A percentile compares a stretch with the other conserved stretches of the same genome.
Evolutionary conservation across 129 eudicot genomes (phyloP).

Genomic region (sunflower (Helianthus annuus)): DNA sequence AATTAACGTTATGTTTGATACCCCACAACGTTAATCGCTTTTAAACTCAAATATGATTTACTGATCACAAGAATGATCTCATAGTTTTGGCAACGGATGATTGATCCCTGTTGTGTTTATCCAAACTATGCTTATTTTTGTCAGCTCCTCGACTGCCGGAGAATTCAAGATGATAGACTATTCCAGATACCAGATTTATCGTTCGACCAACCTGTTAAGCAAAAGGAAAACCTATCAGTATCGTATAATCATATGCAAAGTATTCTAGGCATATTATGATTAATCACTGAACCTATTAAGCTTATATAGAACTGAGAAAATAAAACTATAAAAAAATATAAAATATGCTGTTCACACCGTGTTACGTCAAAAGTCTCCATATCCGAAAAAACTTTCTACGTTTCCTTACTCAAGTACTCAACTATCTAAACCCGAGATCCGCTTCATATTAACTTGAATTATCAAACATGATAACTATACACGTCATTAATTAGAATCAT

Average conservation of each 20-base stretch:
- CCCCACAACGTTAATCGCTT: conserved; percentile 26
- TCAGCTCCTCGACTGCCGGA: too few relatives aligned
- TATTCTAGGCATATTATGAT: background rate
- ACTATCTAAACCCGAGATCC: conserved; percentile 20
- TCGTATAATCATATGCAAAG: background rate
- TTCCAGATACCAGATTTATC: conserved; percentile 32
- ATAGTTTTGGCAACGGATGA: conserved; percentile 37
- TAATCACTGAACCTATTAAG: conserved; percentile 12
- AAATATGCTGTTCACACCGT: too few relatives aligned
- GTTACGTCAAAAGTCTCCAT: background rate
- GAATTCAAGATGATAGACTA: conserved; percentile 26
- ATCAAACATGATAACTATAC: conserved; percentile 10
- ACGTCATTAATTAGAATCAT: conserved; percentile 9
- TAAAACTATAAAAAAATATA: background rate
- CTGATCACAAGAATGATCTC: conserved; percentile 34
- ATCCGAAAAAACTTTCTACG: background rate
- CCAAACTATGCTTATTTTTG: conserved; percentile 10
- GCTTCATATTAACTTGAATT: conserved; percentile 13
- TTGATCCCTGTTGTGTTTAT: conserved; percentile 23
- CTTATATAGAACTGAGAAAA: background rate
- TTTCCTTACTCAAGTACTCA: background rate
- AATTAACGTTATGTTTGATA: conserved; percentile 21
- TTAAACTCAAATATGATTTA: conserved; percentile 23
- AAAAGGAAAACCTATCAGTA: conserved; percentile 15
- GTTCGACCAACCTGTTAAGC: conserved; percentile 30